A percentile compares a stretch with the other conserved stretches of the same genome.
Conservation (phyloP, 345 rosid species). For the Atalantia buxifolia region DNA sequence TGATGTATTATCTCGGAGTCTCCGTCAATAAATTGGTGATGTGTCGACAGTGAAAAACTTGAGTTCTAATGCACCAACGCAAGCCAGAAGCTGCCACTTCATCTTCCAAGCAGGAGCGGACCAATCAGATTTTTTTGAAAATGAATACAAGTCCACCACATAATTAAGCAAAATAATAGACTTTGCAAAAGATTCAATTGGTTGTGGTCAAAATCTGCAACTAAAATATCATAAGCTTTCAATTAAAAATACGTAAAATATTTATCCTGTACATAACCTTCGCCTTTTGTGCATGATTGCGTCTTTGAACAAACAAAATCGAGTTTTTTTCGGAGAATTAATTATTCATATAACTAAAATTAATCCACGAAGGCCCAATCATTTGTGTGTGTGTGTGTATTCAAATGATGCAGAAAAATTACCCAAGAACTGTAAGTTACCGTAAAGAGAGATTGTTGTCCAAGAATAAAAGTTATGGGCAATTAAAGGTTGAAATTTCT, state of each 20-base stretch:
- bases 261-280: background rate
- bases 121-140: background rate
- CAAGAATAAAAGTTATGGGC: background rate
- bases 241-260: no score
- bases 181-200: background rate
- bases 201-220: constrained; percentile 24
- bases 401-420: background rate
- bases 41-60: background rate
- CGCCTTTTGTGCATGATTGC: background rate
- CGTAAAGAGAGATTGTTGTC: background rate
- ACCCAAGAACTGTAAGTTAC: background rate
- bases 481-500: no score
- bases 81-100: constrained; percentile 7
- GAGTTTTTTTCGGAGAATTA: background rate
- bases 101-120: background rate
- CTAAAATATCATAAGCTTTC: background rate
- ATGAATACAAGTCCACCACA: background rate
- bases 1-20: no score
- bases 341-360: no score
- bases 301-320: background rate
- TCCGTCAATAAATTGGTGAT: no score
- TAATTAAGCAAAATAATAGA: constrained; percentile 8
- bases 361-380: no score
- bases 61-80: background rate
- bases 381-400: no score